phyloP scores from a whole-genome alignment of 164 flowering plant genomes.

The Saururus chinensis region DNA sequence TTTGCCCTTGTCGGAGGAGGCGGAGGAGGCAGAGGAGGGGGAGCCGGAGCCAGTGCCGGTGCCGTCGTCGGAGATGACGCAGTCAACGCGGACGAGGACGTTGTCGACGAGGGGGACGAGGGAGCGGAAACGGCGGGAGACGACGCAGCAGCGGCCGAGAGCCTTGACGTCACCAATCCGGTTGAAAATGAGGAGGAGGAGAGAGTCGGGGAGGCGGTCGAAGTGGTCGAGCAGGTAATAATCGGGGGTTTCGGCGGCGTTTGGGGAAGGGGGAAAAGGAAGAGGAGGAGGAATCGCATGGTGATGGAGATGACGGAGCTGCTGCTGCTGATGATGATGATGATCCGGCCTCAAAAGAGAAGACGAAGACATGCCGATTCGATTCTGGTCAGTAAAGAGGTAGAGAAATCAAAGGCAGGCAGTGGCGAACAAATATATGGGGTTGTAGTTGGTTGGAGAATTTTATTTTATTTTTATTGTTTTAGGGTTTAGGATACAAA shows the following conservation, averaged over 20 bases:
- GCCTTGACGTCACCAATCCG: conserved; percentile 78
- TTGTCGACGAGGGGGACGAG: conserved; percentile 73
- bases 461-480: too few species aligned
- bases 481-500: too few species aligned
- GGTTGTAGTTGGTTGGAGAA: too few species aligned
- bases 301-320: conserved; percentile 28
- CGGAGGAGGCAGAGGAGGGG: conserved; percentile 58
- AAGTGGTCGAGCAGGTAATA: conserved; percentile 36
- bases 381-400: too few species aligned
- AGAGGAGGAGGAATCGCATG: too few species aligned
- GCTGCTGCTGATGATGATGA: background rate
- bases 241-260: background rate
- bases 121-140: conserved; percentile 57
- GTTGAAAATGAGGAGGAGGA: conserved; percentile 66
- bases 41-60: too few species aligned
- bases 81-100: conserved; percentile 76
- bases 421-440: too few species aligned
- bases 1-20: conserved; percentile 39
- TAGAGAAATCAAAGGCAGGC: too few species aligned
- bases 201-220: conserved; percentile 62
- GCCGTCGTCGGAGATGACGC: conserved; percentile 83
- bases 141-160: conserved; percentile 77
- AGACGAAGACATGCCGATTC: too few species aligned
- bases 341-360: too few species aligned
- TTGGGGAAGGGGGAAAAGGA: too few species aligned